These are phyloP conservation scores for Fagopyrum esculentum DNA, from an alignment of 148 eudicot species.

Conservation along the genomic window DNA sequence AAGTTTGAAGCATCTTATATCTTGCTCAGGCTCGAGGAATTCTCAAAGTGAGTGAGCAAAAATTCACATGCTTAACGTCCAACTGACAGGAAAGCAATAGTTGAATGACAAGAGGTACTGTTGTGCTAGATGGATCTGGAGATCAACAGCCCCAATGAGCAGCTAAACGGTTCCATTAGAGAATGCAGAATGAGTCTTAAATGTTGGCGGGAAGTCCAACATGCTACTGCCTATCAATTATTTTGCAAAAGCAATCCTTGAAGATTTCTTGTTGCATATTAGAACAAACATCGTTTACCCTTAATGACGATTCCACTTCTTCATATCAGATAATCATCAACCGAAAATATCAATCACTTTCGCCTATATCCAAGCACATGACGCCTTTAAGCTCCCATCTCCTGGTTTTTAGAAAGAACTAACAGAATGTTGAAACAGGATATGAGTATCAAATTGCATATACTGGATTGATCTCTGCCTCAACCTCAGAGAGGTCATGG, in stretches of 20 bases:
- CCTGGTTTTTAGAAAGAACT: background rate
- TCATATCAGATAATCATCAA: background rate
- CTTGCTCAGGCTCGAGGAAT: slow-evolving; percentile 1
- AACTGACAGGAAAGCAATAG: background rate
- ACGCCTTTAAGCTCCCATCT: background rate
- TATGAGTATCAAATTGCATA: slow-evolving; percentile 45
- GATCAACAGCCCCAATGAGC: background rate
- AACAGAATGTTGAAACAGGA: background rate
- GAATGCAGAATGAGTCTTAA: background rate
- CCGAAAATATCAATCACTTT: background rate
- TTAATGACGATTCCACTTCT: background rate
- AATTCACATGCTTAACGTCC: background rate
- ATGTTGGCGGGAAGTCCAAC: background rate
- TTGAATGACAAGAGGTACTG: background rate
- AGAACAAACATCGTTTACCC: background rate
- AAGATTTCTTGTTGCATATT: background rate
- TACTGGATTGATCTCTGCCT: slow-evolving; percentile 36
- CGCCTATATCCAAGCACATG: background rate
- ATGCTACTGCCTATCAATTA: background rate
- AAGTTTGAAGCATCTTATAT: slow-evolving; percentile 3
- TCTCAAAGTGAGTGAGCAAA: background rate
- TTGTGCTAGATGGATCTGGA: background rate
- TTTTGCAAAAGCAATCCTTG: background rate
- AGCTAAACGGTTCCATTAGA: slow-evolving; percentile 1
- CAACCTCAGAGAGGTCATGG: slow-evolving; percentile 40